Conservation (phyloP, 306 rosid genomes). For the Herpetospermum pedunculosum region DNA sequence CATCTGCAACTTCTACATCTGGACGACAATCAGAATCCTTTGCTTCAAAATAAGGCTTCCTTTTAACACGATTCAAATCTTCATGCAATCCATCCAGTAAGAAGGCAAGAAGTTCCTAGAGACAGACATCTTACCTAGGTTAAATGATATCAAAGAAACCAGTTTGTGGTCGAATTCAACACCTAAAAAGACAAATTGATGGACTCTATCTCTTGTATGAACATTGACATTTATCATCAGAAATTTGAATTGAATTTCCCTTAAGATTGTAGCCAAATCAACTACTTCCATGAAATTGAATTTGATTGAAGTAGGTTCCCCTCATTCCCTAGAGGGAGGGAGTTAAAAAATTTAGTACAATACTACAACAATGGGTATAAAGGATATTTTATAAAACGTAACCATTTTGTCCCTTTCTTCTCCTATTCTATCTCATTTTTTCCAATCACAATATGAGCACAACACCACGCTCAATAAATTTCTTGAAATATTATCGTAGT, state of each 20-base stretch:
- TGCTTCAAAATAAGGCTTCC: slow-evolving; percentile 94
- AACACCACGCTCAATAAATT: too few species aligned
- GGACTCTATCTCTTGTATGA: not conserved
- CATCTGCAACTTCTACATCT: slow-evolving; percentile 85
- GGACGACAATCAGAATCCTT: slow-evolving; percentile 87
- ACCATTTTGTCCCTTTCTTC: too few species aligned
- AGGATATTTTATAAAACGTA: too few species aligned
- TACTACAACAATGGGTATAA: not conserved
- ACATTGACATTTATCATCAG: not conserved
- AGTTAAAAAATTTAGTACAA: not conserved
- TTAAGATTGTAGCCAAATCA: not conserved
- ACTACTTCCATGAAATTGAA: not conserved
- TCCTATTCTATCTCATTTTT: too few species aligned
- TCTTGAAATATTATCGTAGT: too few species aligned
- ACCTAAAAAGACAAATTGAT: not conserved
- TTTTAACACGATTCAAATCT: slow-evolving; percentile 96
- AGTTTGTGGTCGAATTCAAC: not conserved
- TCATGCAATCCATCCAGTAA: slow-evolving; percentile 97
- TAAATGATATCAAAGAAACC: not conserved
- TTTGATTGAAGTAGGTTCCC: not conserved
- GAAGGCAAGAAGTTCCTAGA: slow-evolving; percentile 95
- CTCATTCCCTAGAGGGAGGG: not conserved
- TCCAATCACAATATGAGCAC: too few species aligned
- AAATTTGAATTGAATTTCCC: not conserved
- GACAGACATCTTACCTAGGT: slow-evolving; percentile 1